Percentiles rank a stretch among this genome's conserved stretches.
Conservation (phyloP, 2,329 filamentous ascomycete species). For the Penicillium sp. region DNA sequence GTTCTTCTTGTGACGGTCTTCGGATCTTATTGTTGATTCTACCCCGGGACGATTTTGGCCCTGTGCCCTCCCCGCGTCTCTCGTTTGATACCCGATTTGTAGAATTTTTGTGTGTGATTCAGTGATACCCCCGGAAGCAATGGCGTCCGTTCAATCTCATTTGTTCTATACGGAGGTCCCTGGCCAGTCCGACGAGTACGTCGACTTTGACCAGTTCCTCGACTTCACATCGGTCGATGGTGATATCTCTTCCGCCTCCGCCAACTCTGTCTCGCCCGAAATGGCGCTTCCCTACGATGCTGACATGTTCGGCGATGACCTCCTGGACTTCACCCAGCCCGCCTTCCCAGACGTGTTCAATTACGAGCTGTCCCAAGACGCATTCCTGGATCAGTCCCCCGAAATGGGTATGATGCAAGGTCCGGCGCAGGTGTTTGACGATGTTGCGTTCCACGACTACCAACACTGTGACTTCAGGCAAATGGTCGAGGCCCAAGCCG, state of each 20-base stretch:
- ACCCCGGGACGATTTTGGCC: slow-evolving; percentile 1
- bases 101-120: not conserved
- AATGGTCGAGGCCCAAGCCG: slow-evolving; percentile 39
- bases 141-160: slow-evolving; percentile 28
- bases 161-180: slow-evolving; percentile 25
- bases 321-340: slow-evolving; percentile 19
- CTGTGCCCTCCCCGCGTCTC: not conserved
- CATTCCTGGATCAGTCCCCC: slow-evolving; percentile 15
- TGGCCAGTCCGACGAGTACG: slow-evolving; percentile 26
- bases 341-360: slow-evolving; percentile 25
- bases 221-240: slow-evolving; percentile 28
- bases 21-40: not conserved
- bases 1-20: slow-evolving; percentile 10
- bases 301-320: slow-evolving; percentile 23
- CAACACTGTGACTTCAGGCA: slow-evolving; percentile 27
- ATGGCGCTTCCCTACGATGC: slow-evolving; percentile 26
- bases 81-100: not conserved
- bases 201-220: slow-evolving; percentile 37
- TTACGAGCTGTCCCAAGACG: slow-evolving; percentile 20
- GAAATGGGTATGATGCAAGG: slow-evolving; percentile 18
- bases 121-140: slow-evolving; percentile 9
- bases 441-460: slow-evolving; percentile 15
- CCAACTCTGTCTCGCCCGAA: slow-evolving; percentile 32
- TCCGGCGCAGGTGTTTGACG: slow-evolving; percentile 16
- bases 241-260: slow-evolving; percentile 30